phyloP scores from a whole-genome alignment of 140 eudicot genomes.

The Erigeron philadelphicus region DNA sequence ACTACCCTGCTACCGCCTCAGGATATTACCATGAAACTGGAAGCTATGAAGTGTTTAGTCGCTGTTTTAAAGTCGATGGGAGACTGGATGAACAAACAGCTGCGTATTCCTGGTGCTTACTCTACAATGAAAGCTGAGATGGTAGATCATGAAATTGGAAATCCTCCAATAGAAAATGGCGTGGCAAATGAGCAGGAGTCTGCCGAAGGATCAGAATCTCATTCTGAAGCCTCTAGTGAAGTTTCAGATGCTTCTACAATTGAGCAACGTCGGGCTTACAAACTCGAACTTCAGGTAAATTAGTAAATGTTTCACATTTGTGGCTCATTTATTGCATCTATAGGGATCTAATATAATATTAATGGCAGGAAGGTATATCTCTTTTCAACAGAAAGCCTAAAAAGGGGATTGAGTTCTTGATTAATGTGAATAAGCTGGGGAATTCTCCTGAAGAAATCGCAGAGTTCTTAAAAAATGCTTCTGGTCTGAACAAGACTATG shows the following conservation, averaged over 20 bases:
- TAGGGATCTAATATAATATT: constrained; percentile 34
- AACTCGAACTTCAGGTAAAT: constrained; percentile 90
- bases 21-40: constrained; percentile 66
- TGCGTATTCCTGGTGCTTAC: constrained; percentile 79
- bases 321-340: constrained; percentile 1
- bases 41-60: constrained; percentile 93
- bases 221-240: constrained; percentile 70
- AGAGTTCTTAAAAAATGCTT: constrained; percentile 60
- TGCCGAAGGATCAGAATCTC: constrained; percentile 64
- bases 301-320: constrained; percentile 1
- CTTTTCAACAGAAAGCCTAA: constrained; percentile 84
- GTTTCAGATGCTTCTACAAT: constrained; percentile 75
- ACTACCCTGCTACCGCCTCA: constrained; percentile 88
- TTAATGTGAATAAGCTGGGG: constrained; percentile 85
- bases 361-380: constrained; percentile 97
- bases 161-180: constrained; percentile 50
- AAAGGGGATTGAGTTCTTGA: constrained; percentile 89
- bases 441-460: constrained; percentile 84
- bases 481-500: constrained; percentile 77
- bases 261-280: constrained; percentile 93
- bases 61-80: constrained; percentile 88
- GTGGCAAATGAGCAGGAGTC: constrained; percentile 44
- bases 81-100: constrained; percentile 92
- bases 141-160: constrained; percentile 54
- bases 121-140: constrained; percentile 51